A percentile compares a stretch with the other conserved stretches of the same genome.
Evolutionary conservation across 331 rosid species (phyloP).

Genomic region (Rhamnella rubrinervis): DNA sequence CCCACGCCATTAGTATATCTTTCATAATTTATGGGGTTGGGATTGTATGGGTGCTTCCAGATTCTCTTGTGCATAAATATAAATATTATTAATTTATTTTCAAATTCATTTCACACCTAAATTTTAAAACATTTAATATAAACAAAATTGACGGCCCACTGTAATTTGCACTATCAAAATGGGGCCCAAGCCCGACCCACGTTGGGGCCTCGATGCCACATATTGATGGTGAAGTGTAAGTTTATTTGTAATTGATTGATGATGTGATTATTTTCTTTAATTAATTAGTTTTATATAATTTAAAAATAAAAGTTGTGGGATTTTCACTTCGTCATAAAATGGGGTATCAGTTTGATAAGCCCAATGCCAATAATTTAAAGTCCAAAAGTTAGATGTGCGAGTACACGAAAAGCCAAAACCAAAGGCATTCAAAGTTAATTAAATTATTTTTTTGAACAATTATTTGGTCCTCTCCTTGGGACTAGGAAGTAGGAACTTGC

Average conservation of each 20-base stretch:
- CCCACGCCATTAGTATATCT: background rate
- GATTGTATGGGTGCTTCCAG: background rate
- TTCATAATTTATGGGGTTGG: too few relatives aligned
- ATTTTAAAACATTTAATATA: background rate
- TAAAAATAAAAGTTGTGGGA: background rate
- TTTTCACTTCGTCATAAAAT: conserved; percentile 4
- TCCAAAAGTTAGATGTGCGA: background rate
- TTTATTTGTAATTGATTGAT: conserved; percentile 1
- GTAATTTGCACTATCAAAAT: background rate
- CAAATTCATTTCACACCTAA: background rate
- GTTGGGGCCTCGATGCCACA: conserved; percentile 2
- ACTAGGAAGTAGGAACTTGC: conserved; percentile 22
- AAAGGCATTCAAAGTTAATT: too few relatives aligned
- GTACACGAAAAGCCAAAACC: conserved; percentile 1
- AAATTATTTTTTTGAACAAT: background rate
- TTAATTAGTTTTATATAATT: background rate
- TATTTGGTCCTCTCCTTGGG: conserved; percentile 5
- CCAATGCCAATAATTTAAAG: background rate
- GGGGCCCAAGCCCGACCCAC: background rate
- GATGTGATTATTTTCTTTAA: conserved; percentile 1
- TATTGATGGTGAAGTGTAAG: conserved; percentile 13
- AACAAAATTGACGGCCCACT: background rate
- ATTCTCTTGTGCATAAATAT: background rate
- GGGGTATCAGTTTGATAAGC: too few relatives aligned
- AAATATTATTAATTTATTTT: background rate